phyloP scores from a whole-genome alignment of 2,329 filamentous ascomycete genomes.

The Hymenoscyphus occultus region DNA sequence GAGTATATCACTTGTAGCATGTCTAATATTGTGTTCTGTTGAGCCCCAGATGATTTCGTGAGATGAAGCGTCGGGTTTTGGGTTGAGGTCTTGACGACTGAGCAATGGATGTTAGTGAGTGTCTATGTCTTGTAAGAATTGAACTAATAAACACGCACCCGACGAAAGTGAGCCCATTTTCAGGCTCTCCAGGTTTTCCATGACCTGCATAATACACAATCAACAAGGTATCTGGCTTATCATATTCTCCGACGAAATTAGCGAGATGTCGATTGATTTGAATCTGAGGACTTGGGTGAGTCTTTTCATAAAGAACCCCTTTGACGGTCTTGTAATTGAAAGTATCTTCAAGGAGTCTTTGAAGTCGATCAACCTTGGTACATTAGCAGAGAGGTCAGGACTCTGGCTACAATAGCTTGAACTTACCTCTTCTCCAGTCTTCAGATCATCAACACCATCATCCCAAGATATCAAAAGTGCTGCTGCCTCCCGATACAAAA shows the following conservation, averaged over 20 bases:
- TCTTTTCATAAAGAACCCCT: conserved; percentile 3
- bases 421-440: conserved; percentile 15
- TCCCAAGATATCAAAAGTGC: conserved; percentile 20
- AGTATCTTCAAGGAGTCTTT: conserved; percentile 10
- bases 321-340: conserved; percentile 14
- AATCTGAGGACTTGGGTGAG: no score
- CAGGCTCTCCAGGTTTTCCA: conserved; percentile 11
- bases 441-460: conserved; percentile 15
- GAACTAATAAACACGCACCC: conserved; percentile 9
- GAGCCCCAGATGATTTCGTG: conserved; percentile 18
- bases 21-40: conserved; percentile 13
- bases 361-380: conserved; percentile 13
- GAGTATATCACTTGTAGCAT: conserved; percentile 18
- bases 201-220: conserved; percentile 24
- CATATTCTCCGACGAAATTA: conserved; percentile 17
- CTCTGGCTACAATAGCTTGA: not conserved
- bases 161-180: conserved; percentile 8
- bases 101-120: not conserved
- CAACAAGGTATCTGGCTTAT: conserved; percentile 12
- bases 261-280: conserved; percentile 2
- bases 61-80: not conserved
- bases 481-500: conserved; percentile 10
- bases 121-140: not conserved
- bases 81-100: not conserved
- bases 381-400: not conserved